phyloP scores from a whole-genome alignment of 345 rosid species.

The Diplotaxis tenuifolia region DNA sequence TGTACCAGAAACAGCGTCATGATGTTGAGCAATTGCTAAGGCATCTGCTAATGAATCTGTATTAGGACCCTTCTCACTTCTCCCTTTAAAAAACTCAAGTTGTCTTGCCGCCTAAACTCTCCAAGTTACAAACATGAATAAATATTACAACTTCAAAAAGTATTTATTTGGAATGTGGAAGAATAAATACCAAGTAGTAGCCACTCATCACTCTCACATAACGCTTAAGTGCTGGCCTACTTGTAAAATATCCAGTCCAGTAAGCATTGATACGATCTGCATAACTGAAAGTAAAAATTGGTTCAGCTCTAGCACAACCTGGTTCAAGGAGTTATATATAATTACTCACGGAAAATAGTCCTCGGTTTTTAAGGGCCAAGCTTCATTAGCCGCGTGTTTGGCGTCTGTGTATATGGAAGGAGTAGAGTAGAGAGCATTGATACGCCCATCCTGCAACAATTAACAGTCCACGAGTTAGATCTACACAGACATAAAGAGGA shows the following conservation, averaged over 20 bases:
- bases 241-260: slow-evolving; percentile 97
- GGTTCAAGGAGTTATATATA: background rate
- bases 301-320: slow-evolving; percentile 26
- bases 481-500: slow-evolving; percentile 1
- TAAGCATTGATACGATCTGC: slow-evolving; percentile 93
- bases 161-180: background rate
- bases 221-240: slow-evolving; percentile 90
- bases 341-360: slow-evolving; percentile 91
- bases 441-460: slow-evolving; percentile 80
- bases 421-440: slow-evolving; percentile 92
- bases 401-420: slow-evolving; percentile 98
- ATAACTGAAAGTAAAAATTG: slow-evolving; percentile 52
- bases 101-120: slow-evolving; percentile 82
- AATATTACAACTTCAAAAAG: slow-evolving; percentile 2
- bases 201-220: slow-evolving; percentile 90
- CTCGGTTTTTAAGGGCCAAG: slow-evolving; percentile 85
- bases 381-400: slow-evolving; percentile 63
- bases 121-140: slow-evolving; percentile 25
- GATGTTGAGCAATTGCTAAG: slow-evolving; percentile 93
- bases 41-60: slow-evolving; percentile 89
- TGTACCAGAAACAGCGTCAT: slow-evolving; percentile 94
- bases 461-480: slow-evolving; percentile 16
- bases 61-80: slow-evolving; percentile 56
- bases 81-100: slow-evolving; percentile 82
- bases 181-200: slow-evolving; percentile 72